Conservation (phyloP, 805 yeast genomes). For the Tetrapisispora nanseiensis region DNA sequence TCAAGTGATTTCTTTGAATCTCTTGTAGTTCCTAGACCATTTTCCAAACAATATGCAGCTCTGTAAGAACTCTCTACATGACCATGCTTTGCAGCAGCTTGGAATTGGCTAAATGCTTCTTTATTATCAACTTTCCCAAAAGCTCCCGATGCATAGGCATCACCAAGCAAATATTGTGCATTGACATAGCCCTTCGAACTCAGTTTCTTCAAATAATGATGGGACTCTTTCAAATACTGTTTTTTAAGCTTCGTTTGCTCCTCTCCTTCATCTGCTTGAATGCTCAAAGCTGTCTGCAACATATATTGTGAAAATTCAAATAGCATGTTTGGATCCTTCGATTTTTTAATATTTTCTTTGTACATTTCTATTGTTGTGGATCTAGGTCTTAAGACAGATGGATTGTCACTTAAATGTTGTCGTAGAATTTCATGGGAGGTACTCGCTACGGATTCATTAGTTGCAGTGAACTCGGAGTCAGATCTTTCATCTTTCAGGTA, state of each 20-base stretch:
- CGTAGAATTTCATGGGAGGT: slow-evolving; percentile 43
- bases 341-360: slow-evolving; percentile 72
- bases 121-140: slow-evolving; percentile 69
- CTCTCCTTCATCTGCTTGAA: slow-evolving; percentile 27
- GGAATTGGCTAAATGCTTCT: slow-evolving; percentile 69
- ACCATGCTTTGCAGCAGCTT: slow-evolving; percentile 86
- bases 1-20: slow-evolving; percentile 82
- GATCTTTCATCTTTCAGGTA: slow-evolving; percentile 28
- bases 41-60: slow-evolving; percentile 84
- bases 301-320: slow-evolving; percentile 87
- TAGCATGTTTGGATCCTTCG: slow-evolving; percentile 77
- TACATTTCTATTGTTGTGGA: slow-evolving; percentile 80
- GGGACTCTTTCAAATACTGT: slow-evolving; percentile 69
- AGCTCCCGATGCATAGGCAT: slow-evolving; percentile 77
- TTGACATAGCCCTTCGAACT: slow-evolving; percentile 76
- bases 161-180: slow-evolving; percentile 89
- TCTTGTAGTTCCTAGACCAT: slow-evolving; percentile 85
- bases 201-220: slow-evolving; percentile 54
- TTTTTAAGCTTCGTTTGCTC: slow-evolving; percentile 29
- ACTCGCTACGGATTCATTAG: slow-evolving; percentile 38
- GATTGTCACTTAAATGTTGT: slow-evolving; percentile 44
- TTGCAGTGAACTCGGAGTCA: slow-evolving; percentile 30
- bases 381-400: slow-evolving; percentile 53
- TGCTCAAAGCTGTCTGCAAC: slow-evolving; percentile 71
- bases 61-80: slow-evolving; percentile 88